Conservation (phyloP, 2,329 filamentous ascomycete species). For the Trichophyton equinum region DNA sequence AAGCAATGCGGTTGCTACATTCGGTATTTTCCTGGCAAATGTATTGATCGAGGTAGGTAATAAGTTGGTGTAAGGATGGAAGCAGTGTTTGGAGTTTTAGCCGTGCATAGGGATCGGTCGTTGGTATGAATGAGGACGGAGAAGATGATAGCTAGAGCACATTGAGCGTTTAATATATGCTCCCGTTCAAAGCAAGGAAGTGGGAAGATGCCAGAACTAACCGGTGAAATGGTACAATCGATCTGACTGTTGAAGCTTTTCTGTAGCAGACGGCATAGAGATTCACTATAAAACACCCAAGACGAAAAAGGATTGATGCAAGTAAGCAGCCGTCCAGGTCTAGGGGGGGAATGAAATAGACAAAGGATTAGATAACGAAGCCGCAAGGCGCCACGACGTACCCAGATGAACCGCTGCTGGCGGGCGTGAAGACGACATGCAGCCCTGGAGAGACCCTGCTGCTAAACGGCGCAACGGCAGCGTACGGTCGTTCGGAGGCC, state of each 20-base stretch:
- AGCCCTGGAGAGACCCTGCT: constrained; percentile 68
- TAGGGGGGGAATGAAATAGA: background rate
- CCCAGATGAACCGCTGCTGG: constrained; percentile 13
- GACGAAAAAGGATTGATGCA: constrained; percentile 16
- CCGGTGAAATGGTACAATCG: constrained; percentile 49
- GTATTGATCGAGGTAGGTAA: constrained; percentile 40
- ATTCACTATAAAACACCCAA: background rate
- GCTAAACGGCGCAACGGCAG: constrained; percentile 54
- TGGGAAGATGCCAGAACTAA: constrained; percentile 34
- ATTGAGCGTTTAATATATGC: background rate
- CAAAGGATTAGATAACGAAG: background rate
- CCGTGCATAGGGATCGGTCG: background rate
- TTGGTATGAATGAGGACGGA: background rate
- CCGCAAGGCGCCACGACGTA: background rate
- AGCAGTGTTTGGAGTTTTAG: constrained; percentile 26
- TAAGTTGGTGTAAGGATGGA: constrained; percentile 43
- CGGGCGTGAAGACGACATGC: constrained; percentile 64
- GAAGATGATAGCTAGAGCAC: background rate
- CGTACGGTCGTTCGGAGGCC: constrained; percentile 48
- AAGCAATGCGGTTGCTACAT: constrained; percentile 41
- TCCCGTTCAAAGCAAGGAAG: too few species aligned
- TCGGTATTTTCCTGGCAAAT: constrained; percentile 40
- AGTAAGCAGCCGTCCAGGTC: background rate
- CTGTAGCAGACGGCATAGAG: constrained; percentile 48
- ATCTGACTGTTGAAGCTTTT: constrained; percentile 43